These are phyloP conservation scores for Evernia prunastri DNA, from an alignment of 495 filamentous ascomycete genomes.

Conservation along the genomic window DNA sequence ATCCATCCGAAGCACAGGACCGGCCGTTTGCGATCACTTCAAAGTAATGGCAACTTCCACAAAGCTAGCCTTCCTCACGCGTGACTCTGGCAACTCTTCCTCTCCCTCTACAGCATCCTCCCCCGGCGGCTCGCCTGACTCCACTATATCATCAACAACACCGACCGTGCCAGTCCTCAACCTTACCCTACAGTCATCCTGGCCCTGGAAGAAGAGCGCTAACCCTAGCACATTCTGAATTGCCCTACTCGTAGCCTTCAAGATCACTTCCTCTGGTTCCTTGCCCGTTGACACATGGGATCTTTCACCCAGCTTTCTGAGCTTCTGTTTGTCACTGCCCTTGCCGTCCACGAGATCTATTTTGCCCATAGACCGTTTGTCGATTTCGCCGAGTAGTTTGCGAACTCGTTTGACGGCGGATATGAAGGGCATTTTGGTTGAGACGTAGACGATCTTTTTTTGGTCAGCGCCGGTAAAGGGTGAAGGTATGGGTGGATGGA, in stretches of 20 bases:
- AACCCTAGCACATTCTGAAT: constrained; percentile 64
- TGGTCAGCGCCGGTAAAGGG: constrained; percentile 45
- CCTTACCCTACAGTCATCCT: constrained; percentile 49
- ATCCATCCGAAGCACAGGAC: neutral
- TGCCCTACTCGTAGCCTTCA: constrained; percentile 75
- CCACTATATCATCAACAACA: constrained; percentile 65
- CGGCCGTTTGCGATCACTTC: constrained; percentile 13
- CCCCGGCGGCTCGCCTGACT: constrained; percentile 31
- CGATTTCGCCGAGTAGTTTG: constrained; percentile 58
- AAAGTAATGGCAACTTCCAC: constrained; percentile 59
- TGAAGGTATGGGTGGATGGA: constrained; percentile 57
- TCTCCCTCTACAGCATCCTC: constrained; percentile 29
- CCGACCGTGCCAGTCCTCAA: constrained; percentile 58
- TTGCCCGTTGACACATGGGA: constrained; percentile 9
- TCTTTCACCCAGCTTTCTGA: constrained; percentile 18
- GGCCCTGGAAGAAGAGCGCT: constrained; percentile 56
- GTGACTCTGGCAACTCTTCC: constrained; percentile 50
- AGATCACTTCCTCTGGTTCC: constrained; percentile 53
- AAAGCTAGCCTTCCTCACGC: constrained; percentile 58
- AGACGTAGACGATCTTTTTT: constrained; percentile 71
- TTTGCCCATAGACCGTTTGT: constrained; percentile 50
- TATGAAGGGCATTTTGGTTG: constrained; percentile 67
- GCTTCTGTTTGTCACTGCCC: constrained; percentile 25
- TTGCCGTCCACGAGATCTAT: constrained; percentile 35
- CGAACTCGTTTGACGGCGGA: constrained; percentile 74